Evolutionary conservation across 495 filamentous ascomycete species (phyloP), one percentile per base, ranked within the genome.

Genomic region (Penicillium waksmanii): DNA sequence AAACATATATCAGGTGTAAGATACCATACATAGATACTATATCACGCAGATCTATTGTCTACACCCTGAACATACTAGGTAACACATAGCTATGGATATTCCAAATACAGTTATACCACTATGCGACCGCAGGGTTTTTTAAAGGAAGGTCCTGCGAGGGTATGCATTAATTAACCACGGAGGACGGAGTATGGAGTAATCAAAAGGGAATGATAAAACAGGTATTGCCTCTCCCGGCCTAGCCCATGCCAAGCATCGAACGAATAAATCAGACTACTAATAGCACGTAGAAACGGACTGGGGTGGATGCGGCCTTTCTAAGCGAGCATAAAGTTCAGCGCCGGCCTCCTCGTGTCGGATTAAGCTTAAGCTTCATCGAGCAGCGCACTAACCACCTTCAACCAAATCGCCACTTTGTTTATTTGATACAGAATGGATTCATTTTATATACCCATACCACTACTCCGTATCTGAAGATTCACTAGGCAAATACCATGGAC

Each of bases 301-400:
- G 49, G 34, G 53, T 60, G 60, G 57, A 60, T 54, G 40, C 56
- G 52, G 58, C 40, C 57, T 66, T 62, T 70, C 65, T 77, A 75
- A 77, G 74, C 74, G 72, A 76, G 72, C 71, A 76, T 76, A 77
- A 73, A 73, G 72, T 75, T 69, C 68, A 66, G 67, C 67, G 67
- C 58, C 65, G 58, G 54, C 51, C 52, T 72, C 74, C 77, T 80
- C 77, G 77, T 80, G 77, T 80, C 73, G 74, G 75, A 78, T 80
- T 80, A 80, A 80, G 77, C 77, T 80, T 80, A 80, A 80, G 76
- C 72, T 77, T 72, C 69, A 67, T 51, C 64, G 69, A 71, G 71
- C 62, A 2, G 64, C 70, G 71, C 75, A 72, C 74, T 73, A 78
- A 73, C 67, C 73, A 65, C 53, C 57, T 68, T 66, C 71, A 68